Percentiles rank a stretch among this genome's conserved stretches.
These are phyloP conservation scores for Saturnispora silvae DNA, from an alignment of 805 yeast species.

Conservation along the genomic window DNA sequence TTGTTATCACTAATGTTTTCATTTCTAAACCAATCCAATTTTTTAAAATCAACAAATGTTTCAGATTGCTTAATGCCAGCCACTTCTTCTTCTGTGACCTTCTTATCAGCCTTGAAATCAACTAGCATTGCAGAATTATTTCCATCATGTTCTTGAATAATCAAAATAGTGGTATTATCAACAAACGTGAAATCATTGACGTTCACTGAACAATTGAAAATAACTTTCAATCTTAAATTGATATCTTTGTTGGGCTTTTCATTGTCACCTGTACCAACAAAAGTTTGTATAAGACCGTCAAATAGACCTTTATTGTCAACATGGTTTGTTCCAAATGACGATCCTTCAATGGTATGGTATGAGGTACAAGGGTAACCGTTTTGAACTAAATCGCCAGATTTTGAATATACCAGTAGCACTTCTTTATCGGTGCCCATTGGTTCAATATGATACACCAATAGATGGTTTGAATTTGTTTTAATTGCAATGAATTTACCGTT, in stretches of 20 bases:
- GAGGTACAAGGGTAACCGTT: constrained; percentile 20
- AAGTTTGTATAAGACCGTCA: constrained; percentile 18
- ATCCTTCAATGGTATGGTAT: constrained; percentile 5
- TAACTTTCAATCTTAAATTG: constrained; percentile 25
- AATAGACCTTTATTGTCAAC: constrained; percentile 3
- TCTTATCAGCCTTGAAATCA: background rate
- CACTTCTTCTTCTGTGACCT: constrained; percentile 14
- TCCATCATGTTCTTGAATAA: constrained; percentile 22
- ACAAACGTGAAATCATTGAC: constrained; percentile 22
- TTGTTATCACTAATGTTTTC: constrained; percentile 9
- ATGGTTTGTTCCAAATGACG: constrained; percentile 10
- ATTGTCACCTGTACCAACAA: constrained; percentile 16
- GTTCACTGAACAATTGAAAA: constrained; percentile 27
- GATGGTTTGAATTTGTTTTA: constrained; percentile 29
- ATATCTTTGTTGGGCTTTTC: constrained; percentile 25
- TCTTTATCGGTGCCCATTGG: constrained; percentile 23
- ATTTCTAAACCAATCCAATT: constrained; percentile 25
- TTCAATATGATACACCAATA: constrained; percentile 34
- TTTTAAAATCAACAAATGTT: constrained; percentile 20
- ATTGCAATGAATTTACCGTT: constrained; percentile 31
- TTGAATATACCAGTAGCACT: constrained; percentile 22
- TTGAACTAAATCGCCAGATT: constrained; percentile 24
- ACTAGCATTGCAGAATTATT: constrained; percentile 26
- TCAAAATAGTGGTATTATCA: constrained; percentile 18
- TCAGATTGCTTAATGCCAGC: background rate